Base-by-base conservation (phyloP, 805 yeast species). In the Starmerella tilneyi region DNA sequence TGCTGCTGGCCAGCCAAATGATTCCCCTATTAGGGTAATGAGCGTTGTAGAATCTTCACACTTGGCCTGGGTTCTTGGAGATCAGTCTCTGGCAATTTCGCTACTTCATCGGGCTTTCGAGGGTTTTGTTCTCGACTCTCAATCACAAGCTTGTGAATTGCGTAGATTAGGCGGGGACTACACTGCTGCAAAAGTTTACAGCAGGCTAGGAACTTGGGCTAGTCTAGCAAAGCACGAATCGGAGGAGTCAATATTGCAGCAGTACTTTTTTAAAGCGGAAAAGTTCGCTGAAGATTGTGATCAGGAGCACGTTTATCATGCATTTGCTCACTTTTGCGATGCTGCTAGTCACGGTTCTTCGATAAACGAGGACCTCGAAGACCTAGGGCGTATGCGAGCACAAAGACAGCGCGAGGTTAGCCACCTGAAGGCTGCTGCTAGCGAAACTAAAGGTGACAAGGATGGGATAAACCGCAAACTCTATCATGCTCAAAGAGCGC, bases 221-320 rank as follows among this genome's bases (percentile, higher is more conserved):
- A 71, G 84, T 0, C 74, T 71, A 38, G 81, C 94, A 0, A 71
- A 81, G 29, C 79, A 78, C 49, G 94, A 80, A 47, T 67, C 78
- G 9, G 74, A 85, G 0, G 67, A 72, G 1, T 64, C 63, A 3
- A 76, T 88, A 1, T 70, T 79, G 72, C 61, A 64, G 1, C 65
- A 69, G 5, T 80, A 79, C 56, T 76, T 84, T 15, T 63, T 67
- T 5, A 71, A 75, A 1, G 69, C 72, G n/a, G 64, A 60, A 4
- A 40, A 51, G 17, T 26, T 19, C 17, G 33, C 45, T 22, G n/a
- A 8, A 9, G 15, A 11, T 1, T 4, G 4, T 12, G 22, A 46
- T 13, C 31, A 41, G 4, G 74, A 78, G 0, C 60, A 65, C 28
- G 71, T 78, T 5, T 80, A 61, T 56, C 79, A 74, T 49, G 66